Base-by-base conservation (phyloP, 768 basidiomycete species). In the Boletus edulis region DNA sequence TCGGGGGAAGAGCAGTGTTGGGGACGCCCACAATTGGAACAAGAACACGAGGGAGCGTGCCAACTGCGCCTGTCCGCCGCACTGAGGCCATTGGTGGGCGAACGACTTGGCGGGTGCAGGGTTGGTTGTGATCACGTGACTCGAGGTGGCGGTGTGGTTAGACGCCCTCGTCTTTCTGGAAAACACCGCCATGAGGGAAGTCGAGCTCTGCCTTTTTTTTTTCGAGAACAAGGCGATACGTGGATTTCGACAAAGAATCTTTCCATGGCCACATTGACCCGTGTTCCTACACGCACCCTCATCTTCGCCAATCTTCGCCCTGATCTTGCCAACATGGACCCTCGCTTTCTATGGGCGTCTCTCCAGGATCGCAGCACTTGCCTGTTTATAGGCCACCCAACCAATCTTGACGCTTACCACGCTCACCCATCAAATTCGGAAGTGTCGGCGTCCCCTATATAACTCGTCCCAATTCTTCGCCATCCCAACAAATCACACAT, bases 381-480 rank as follows among this genome's bases (percentile, higher is more conserved):
- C 15, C 12, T 40, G 34, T 46, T 48, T 55, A 40, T 54, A 17
- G 60, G 32, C 38, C 45, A 29, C 49, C n/a, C 49, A 43, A 5
- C 40, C 41, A 31, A 20, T 12, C 10, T 44, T 45, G 62, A 51
- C 62, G 62, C 52, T 48, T 44, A 22, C 57, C 55, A 62, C 51
- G 51, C 51, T 18, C 20, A 0, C 14, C 35, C 40, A 20, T 58
- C 37, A 17, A 55, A 55, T 52, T 22, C 14, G 54, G 38, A 64
- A 57, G 7, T 22, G 4, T 44, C 40, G 29, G 52, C 50, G 58
- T 34, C 43, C 29, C 32, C 39, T 67, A 67, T 66, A 66, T 61
- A 68, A 66, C 5, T 27, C 18, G 10, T n/a, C 48, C 35, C 34
- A 17, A 38, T 52, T 43, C 40, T 5, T 35, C 39, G 39, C 46